phyloP scores from a whole-genome alignment of 169 alveolate species.

The Amoebophrya sp. region DNA sequence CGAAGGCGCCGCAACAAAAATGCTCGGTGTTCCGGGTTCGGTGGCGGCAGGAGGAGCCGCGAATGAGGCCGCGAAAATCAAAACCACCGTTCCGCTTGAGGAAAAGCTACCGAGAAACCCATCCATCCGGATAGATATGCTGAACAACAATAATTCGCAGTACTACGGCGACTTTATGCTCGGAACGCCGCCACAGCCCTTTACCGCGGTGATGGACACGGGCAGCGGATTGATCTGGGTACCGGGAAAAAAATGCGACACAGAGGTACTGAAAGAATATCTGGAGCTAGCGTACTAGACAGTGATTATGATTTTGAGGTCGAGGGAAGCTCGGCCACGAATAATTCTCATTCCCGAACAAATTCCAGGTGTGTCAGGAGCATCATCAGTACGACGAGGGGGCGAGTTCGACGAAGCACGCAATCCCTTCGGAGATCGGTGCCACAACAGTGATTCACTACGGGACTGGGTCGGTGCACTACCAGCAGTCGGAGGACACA shows the following conservation, averaged over 20 bases:
- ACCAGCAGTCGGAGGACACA: neutral
- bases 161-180: neutral
- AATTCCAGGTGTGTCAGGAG: neutral
- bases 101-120: neutral
- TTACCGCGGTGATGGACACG: constrained; percentile 1
- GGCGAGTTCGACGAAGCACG: neutral
- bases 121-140: neutral
- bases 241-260: neutral
- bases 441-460: neutral
- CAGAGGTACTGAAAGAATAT: too few species aligned
- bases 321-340: too few species aligned
- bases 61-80: too few species aligned
- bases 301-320: too few species aligned
- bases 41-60: too few species aligned
- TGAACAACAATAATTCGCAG: neutral
- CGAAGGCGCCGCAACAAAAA: too few species aligned
- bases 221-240: neutral
- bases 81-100: too few species aligned
- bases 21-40: too few species aligned
- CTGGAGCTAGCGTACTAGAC: too few species aligned
- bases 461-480: neutral
- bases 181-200: neutral
- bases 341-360: too few species aligned
- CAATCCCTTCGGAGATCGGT: neutral
- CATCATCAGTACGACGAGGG: neutral